Evolutionary conservation across 345 rosid genomes (phyloP), one percentile per base, ranked within the genome.

Genomic region (Turritis glabra): DNA sequence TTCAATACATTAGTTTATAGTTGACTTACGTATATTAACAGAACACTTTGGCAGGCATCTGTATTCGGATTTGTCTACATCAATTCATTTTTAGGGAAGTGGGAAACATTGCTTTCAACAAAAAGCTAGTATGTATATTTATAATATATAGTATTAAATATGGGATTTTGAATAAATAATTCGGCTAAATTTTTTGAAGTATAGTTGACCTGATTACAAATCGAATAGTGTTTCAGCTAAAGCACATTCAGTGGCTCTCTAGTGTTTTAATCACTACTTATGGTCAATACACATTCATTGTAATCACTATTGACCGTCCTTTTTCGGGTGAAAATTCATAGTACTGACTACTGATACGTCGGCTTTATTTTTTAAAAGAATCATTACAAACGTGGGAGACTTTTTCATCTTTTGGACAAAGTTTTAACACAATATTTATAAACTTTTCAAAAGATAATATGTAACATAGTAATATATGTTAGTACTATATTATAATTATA

Each of bases 231-330:
- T 29, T 69, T 43, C 55, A 47, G 55, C 56, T 15, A 70, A 57
- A 44, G 65, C 65, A 57, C 65, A 44, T 43, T 56, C 7, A 56
- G 22, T 56, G 64, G 73, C 64, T 43, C 32, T 29, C 64, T 22
- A 43, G 32, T 38, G 44, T 54, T 69, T 27, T 21, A 15, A 46
- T 56, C 55, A 43, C 57, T 15, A 69, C 33, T 56, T 57, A 30
- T 57, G 55, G 74, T 22, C 65, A 7, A 69, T 56, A 29, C 32
- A 56, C 55, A 56, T 57, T 56, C 55, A 14, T 46, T 22, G 10
- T 14, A 43, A 69, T 43, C 17, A 30, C n/a, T 21, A 69, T 15
- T 30, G 32, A 22, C 74, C 56, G 27, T n/a, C 10, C 32, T 30
- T 57, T 55, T 8, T 46, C 6, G 15, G 25, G 43, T 25, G 13